Conservation (phyloP, 1,284 basidiomycete species). For the Malassezia caprae region DNA sequence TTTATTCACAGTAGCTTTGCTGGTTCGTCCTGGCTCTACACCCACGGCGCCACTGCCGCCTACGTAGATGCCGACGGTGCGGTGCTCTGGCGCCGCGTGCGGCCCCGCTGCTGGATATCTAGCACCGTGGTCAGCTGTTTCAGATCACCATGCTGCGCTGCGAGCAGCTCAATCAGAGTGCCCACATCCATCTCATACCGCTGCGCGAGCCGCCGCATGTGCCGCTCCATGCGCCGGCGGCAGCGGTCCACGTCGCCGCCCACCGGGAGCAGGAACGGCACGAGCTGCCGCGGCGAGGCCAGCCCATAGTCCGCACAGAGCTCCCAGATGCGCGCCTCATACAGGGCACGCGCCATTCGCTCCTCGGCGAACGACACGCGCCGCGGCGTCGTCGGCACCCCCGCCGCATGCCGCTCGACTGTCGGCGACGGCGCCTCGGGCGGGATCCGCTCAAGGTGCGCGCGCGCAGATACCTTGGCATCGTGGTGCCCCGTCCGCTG, state of each 20-base stretch:
- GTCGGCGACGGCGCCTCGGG: constrained; percentile 1
- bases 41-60: not conserved
- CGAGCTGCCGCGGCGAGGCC: constrained; percentile 13
- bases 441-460: not conserved
- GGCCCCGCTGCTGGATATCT: constrained; percentile 8
- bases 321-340: constrained; percentile 16
- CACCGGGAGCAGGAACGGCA: constrained; percentile 6
- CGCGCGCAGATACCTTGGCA: constrained; percentile 16
- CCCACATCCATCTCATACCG: constrained; percentile 2
- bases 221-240: not conserved
- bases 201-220: constrained; percentile 4
- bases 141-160: constrained; percentile 6
- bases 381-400: not conserved
- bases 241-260: constrained; percentile 6
- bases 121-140: constrained; percentile 5
- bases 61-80: not conserved
- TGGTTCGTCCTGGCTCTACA: constrained; percentile 1
- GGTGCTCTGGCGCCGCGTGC: not conserved
- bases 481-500: constrained; percentile 18
- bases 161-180: constrained; percentile 7
- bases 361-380: not conserved
- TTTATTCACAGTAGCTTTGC: constrained; percentile 4
- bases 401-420: not conserved
- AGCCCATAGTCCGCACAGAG: constrained; percentile 15
- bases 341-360: constrained; percentile 11